Evolutionary conservation across 1,139 yeast genomes (phyloP).

Genomic region (Yamadazyma dushanensis): DNA sequence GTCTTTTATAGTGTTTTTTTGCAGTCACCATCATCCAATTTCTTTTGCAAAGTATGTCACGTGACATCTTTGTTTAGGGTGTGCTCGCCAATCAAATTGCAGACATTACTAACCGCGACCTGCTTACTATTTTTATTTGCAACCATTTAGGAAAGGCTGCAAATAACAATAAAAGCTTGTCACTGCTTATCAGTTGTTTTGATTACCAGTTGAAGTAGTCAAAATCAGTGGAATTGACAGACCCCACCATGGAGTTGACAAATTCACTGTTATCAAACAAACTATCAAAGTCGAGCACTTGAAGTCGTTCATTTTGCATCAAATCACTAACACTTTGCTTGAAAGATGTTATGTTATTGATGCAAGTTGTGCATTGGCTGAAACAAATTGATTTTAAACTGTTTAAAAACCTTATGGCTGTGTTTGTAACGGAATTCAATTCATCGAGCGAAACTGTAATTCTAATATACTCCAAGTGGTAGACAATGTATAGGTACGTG

Average conservation of each 20-base stretch:
- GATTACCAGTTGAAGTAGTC: slow-evolving; percentile 3
- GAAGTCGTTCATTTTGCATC: slow-evolving; percentile 6
- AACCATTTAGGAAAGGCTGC: slow-evolving; percentile 9
- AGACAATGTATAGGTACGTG: slow-evolving; percentile 71
- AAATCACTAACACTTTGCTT: slow-evolving; percentile 7
- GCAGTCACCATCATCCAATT: too few species aligned
- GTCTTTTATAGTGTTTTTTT: slow-evolving; percentile 1
- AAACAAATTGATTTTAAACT: slow-evolving; percentile 8
- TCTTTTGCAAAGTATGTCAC: not conserved
- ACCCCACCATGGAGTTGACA: slow-evolving; percentile 13
- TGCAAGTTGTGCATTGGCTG: slow-evolving; percentile 9
- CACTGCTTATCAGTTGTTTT: not conserved
- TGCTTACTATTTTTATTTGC: slow-evolving; percentile 6
- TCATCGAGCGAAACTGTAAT: slow-evolving; percentile 5
- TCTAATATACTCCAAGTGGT: slow-evolving; percentile 59
- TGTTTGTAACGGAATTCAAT: not conserved
- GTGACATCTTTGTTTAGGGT: not conserved
- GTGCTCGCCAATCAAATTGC: slow-evolving; percentile 15
- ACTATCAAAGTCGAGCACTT: slow-evolving; percentile 3
- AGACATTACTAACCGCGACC: slow-evolving; percentile 13
- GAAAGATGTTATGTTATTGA: slow-evolving; percentile 8
- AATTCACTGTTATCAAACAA: slow-evolving; percentile 12
- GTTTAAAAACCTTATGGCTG: slow-evolving; percentile 1
- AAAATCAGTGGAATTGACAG: slow-evolving; percentile 7
- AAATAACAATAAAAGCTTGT: slow-evolving; percentile 1